Conservation (phyloP, 768 basidiomycete genomes). For the Hericium erinaceus region DNA sequence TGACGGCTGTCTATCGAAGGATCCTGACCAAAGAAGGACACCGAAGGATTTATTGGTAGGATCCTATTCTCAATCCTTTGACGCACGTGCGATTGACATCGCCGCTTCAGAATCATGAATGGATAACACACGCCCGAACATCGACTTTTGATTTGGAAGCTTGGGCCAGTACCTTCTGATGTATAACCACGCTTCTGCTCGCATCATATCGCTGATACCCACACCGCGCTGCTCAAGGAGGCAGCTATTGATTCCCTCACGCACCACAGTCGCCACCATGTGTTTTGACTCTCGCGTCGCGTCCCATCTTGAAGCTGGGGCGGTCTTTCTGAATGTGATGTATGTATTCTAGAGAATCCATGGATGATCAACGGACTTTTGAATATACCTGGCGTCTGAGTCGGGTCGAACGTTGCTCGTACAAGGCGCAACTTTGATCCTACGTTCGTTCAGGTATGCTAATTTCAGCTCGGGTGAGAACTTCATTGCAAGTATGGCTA, state of each 20-base stretch:
- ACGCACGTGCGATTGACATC: not conserved
- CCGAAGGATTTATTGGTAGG: constrained; percentile 79
- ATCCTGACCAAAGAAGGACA: constrained; percentile 72
- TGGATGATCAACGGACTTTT: not conserved
- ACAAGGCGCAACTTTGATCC: no score
- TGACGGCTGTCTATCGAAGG: constrained; percentile 85
- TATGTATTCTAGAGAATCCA: not conserved
- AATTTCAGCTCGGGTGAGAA: no score
- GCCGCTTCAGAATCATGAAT: constrained; percentile 51
- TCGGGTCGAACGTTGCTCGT: no score
- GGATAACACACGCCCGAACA: constrained; percentile 57
- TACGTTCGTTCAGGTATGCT: no score
- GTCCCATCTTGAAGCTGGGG: not conserved
- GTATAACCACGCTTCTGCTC: not conserved
- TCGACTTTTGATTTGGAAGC: constrained; percentile 65
- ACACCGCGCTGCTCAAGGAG: not conserved
- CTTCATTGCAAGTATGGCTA: no score
- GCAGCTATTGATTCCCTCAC: not conserved
- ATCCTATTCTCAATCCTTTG: constrained; percentile 20
- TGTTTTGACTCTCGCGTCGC: not conserved
- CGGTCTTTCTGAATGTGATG: not conserved
- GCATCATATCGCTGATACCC: not conserved
- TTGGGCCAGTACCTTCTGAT: constrained; percentile 71
- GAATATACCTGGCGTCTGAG: no score
- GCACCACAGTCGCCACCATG: not conserved